These are phyloP conservation scores for Chrysopogon serrulatus DNA, from an alignment of 176 grass and related monocot species.

Conservation along the genomic window DNA sequence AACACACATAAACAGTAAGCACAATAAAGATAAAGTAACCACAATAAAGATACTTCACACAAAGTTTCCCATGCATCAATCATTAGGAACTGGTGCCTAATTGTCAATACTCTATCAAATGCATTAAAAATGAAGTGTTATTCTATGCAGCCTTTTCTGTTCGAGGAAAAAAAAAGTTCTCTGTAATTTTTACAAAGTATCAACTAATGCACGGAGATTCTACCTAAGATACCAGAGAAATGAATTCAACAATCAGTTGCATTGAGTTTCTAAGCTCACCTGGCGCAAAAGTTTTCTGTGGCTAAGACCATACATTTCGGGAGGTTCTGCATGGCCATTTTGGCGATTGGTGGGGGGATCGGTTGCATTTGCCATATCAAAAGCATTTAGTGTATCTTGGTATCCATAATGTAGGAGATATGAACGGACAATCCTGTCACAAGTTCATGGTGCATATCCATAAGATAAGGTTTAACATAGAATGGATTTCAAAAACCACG, in stretches of 20 bases:
- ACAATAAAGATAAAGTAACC: not conserved
- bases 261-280: conserved; percentile 41
- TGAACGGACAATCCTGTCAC: conserved; percentile 85
- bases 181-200: not conserved
- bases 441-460: conserved; percentile 1
- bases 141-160: not conserved
- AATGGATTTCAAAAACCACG: conserved; percentile 14
- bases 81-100: conserved; percentile 3
- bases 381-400: conserved; percentile 93
- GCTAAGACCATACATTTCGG: conserved; percentile 85
- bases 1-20: not conserved
- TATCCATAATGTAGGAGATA: conserved; percentile 99
- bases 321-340: conserved; percentile 75
- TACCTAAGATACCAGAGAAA: conserved; percentile 9
- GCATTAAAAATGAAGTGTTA: not conserved
- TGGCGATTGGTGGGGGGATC: conserved; percentile 42
- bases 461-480: conserved; percentile 4
- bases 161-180: not conserved
- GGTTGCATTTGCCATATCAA: conserved; percentile 76
- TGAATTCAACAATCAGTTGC: not conserved
- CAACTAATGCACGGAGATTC: not conserved
- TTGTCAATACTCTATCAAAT: not conserved
- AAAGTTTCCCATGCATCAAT: not conserved
- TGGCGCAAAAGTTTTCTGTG: conserved; percentile 88
- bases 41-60: conserved; percentile 12